phyloP scores from a whole-genome alignment of 192 early-diverging fungal species.

The Rhizoclosmatium globosum region DNA sequence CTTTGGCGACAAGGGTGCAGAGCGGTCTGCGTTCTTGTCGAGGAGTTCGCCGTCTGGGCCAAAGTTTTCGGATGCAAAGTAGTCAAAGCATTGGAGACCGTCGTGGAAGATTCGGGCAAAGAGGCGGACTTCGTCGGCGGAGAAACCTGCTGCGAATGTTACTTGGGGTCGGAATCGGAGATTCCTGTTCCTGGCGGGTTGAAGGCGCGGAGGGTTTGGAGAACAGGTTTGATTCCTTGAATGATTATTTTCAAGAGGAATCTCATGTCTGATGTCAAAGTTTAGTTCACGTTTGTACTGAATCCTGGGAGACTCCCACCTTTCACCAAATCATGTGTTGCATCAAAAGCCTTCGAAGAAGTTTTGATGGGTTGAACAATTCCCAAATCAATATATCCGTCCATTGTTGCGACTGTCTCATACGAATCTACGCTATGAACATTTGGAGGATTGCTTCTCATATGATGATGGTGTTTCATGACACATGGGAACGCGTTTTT shows the following conservation, averaged over 20 bases:
- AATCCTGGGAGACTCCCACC: conserved; percentile 53
- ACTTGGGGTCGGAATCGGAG: conserved; percentile 36
- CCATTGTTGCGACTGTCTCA: conserved; percentile 37
- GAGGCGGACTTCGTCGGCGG: conserved; percentile 76
- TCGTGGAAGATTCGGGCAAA: conserved; percentile 77
- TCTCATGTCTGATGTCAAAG: conserved; percentile 70
- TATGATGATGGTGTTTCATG: conserved; percentile 43
- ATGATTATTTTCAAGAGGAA: conserved; percentile 91
- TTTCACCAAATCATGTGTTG: conserved; percentile 74
- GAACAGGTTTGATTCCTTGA: conserved; percentile 84
- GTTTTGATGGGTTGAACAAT: conserved; percentile 64
- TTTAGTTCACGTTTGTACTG: not conserved
- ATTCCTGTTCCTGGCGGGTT: conserved; percentile 65
- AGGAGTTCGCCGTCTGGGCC: conserved; percentile 50
- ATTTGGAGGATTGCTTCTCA: conserved; percentile 23
- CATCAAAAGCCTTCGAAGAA: conserved; percentile 52
- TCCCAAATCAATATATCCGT: conserved; percentile 65
- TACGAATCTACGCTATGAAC: conserved; percentile 19
- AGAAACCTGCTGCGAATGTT: conserved; percentile 66
- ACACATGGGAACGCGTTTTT: conserved; percentile 69
- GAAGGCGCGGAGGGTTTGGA: conserved; percentile 75
- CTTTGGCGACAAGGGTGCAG: conserved; percentile 56
- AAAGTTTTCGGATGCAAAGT: conserved; percentile 74
- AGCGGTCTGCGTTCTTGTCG: conserved; percentile 32
- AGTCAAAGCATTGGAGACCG: conserved; percentile 85